Evolutionary conservation across 1,284 basidiomycete species (phyloP), one percentile per base, ranked within the genome.

Genomic region (Apiotrichum siamense): DNA sequence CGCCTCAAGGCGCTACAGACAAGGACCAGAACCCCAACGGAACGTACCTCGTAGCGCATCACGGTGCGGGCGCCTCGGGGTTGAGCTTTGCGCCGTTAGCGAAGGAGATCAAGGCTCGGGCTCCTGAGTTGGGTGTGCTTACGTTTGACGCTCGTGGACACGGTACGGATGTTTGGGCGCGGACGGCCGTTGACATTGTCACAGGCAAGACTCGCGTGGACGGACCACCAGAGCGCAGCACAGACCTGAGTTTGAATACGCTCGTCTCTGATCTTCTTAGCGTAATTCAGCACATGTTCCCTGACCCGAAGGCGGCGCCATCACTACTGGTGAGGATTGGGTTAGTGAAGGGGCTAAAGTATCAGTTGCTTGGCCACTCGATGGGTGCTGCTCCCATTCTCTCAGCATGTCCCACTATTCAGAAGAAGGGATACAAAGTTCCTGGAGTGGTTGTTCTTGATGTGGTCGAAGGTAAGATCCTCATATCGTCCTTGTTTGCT

Each of bases 341-440:
- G 32, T 4, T 4, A 12, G 4, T 23, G 21, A 37, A 21, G 20
- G 50, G 11, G 53, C 73, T 44, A 53, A 74, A 17, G 25, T 41
- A 40, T 59, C 25, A 91, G 88, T 79, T 92, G 5, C 77, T 90
- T 4, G 90, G 89, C 0, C 89, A 93, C 65, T 90, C 88, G 56
- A 89, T 94, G 84, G 92, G 92, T 12, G 90, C 90, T 17, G 85
- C 88, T 0, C 89, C 93, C 1, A 80, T 87, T n/a, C 81, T 86
- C 3, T 80, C 83, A 12, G 80, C 84, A 1, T 83, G 81, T 54
- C 81, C 87, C 0, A 64, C 75, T 9, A 77, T 97, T 1, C 79
- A 87, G 51, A 78, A 81, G 40, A 75, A 76, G 20, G 81, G 83
- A 39, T 93, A 87, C 59, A 78, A 77, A 7, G 77, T 97, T 1